Conservation (phyloP, 441 rosid species). For the Populus hybrid region DNA sequence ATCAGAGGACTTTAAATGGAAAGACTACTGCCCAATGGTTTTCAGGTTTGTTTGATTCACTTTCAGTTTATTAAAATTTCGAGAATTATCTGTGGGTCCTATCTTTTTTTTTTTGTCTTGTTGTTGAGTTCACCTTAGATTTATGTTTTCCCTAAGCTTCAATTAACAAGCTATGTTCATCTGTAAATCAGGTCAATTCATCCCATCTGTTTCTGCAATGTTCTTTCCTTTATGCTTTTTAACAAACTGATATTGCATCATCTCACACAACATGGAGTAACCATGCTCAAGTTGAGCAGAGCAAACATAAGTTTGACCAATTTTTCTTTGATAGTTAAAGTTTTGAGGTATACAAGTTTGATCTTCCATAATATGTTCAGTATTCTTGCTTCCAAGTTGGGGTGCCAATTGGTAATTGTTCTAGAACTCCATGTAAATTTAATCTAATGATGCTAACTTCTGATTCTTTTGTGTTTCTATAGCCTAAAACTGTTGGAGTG, state of each 20-base stretch:
- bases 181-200: background rate
- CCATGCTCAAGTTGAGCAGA: background rate
- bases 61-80: slow-evolving; percentile 3
- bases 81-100: background rate
- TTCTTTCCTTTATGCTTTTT: background rate
- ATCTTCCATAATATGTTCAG: background rate
- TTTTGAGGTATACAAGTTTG: background rate
- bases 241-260: background rate
- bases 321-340: background rate
- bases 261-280: background rate
- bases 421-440: background rate
- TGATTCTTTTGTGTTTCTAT: background rate
- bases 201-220: background rate
- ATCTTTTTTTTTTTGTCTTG: background rate
- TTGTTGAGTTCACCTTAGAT: background rate
- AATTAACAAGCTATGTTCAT: background rate
- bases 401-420: background rate
- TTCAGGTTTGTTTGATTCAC: slow-evolving; percentile 63
- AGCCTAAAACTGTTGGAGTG: background rate
- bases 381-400: background rate
- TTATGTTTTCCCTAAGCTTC: background rate
- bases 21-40: slow-evolving; percentile 98
- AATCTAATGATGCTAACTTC: background rate
- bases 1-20: slow-evolving; percentile 95
- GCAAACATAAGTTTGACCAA: background rate